Percentiles rank a stretch among this genome's conserved stretches.
Evolutionary conservation across 2,329 filamentous ascomycete genomes (phyloP).

Genomic region (Fusarium begoniae): DNA sequence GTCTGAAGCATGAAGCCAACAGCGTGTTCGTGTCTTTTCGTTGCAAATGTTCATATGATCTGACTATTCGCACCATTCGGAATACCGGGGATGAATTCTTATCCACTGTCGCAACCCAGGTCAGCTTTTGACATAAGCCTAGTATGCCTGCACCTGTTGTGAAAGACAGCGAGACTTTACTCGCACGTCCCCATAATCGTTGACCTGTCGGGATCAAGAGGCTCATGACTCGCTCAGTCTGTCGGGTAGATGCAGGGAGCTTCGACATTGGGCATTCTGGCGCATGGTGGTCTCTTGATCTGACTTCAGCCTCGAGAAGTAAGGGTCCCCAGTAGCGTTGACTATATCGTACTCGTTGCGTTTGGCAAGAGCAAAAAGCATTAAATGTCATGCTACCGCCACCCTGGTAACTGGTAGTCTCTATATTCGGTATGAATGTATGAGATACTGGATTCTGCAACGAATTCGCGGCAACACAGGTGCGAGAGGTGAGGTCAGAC

Average conservation of each 20-base stretch:
- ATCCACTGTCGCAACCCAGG: neutral
- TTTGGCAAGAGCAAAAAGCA: neutral
- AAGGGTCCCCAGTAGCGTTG: rapidly evolving
- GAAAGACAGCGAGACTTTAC: rapidly evolving
- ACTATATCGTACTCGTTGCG: neutral
- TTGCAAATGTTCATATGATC: neutral
- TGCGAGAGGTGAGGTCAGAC: rapidly evolving
- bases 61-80: neutral
- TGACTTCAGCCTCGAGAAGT: rapidly evolving
- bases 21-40: no score
- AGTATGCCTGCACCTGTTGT: neutral
- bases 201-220: rapidly evolving
- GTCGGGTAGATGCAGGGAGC: rapidly evolving
- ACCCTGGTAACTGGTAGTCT: neutral
- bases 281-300: neutral
- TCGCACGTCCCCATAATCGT: rapidly evolving
- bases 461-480: rapidly evolving
- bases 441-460: rapidly evolving
- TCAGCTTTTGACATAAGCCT: rapidly evolving
- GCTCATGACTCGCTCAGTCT: rapidly evolving
- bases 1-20: neutral
- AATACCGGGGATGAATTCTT: rapidly evolving
- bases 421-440: rapidly evolving
- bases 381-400: rapidly evolving
- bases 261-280: neutral